Conservation (phyloP, 495 filamentous ascomycete species). For the Aspergillus biplanus region DNA sequence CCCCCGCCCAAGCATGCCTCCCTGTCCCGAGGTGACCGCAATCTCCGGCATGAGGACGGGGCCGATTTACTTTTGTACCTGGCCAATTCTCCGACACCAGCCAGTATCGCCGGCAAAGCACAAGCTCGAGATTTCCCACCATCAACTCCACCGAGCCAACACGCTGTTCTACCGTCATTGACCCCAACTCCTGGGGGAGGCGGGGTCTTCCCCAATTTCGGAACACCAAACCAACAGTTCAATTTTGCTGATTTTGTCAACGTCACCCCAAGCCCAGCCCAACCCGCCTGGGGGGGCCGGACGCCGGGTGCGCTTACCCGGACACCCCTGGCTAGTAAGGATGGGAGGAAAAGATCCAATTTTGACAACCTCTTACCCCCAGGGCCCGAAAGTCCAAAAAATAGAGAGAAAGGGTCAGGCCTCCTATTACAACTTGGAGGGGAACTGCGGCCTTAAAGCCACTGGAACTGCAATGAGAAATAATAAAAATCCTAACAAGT, state of each 20-base stretch:
- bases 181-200: constrained; percentile 81
- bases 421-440: constrained; percentile 48
- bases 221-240: constrained; percentile 69
- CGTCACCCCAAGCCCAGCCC: constrained; percentile 92
- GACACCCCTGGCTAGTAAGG: constrained; percentile 61
- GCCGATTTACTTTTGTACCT: constrained; percentile 91
- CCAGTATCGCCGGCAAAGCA: constrained; percentile 48
- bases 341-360: constrained; percentile 60
- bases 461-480: background rate
- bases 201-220: constrained; percentile 59
- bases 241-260: constrained; percentile 98
- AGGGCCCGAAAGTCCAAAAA: constrained; percentile 38
- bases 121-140: constrained; percentile 64
- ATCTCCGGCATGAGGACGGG: constrained; percentile 69
- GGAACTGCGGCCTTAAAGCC: constrained; percentile 42
- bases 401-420: constrained; percentile 35
- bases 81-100: constrained; percentile 88
- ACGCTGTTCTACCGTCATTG: constrained; percentile 60
- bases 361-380: constrained; percentile 69
- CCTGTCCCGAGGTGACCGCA: constrained; percentile 47
- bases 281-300: constrained; percentile 73
- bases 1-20: constrained; percentile 71
- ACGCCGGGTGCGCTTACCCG: constrained; percentile 58
- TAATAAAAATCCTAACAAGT: background rate
- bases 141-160: constrained; percentile 84